Evolutionary conservation across 2,329 filamentous ascomycete species (phyloP), one percentile per base, ranked within the genome.

Genomic region (Coccinonectria pachysandricola): DNA sequence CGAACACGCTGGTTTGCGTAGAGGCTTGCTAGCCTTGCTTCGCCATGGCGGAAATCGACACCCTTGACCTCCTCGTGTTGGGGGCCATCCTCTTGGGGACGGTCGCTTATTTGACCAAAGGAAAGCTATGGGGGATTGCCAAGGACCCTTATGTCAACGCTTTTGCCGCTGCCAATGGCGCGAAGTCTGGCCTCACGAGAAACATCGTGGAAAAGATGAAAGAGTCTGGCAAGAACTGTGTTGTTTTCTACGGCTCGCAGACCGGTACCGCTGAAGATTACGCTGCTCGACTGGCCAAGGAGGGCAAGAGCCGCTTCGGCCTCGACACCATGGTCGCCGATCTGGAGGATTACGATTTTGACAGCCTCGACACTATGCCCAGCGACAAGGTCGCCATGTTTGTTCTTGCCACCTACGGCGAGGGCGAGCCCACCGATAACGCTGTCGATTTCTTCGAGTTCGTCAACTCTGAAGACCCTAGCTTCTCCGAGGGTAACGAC

Each of bases 391-490:
- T 98, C 27, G 83, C 79, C 46, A 81, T 98, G 64, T 98, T 98
- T 53, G 80, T 98, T 33, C 71, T 98, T 37, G 91, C 91, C 27
- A 98, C 92, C 18, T 98, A 98, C 48, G 91, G 91, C 41, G 91
- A 98, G 66, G 91, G 91, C 37, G 92, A 98, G 60, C 91, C 91
- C 22, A 98, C 92, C 16, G 91, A 98, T 51, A 98, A 98, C 52
- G 91, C 92, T 6, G 91, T 96, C 37, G 91, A 98, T 45, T 98
- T 98, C 64, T 95, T 93, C 64, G 91, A 98, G 55, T 96, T 95
- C 60, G 71, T 96, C 49, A 82, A 73, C 25, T 72, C 71, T 39
- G 87, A 96, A 11, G 84, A 91, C 30, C 66, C 79, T 31, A 62
- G 72, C 42, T 96, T 96, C 60, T 82, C 81, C 42, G 74, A 86